Percentiles rank a stretch among this genome's conserved stretches.
Evolutionary conservation across 139 green algal genomes (phyloP).

Genomic region (Volvox africanus): DNA sequence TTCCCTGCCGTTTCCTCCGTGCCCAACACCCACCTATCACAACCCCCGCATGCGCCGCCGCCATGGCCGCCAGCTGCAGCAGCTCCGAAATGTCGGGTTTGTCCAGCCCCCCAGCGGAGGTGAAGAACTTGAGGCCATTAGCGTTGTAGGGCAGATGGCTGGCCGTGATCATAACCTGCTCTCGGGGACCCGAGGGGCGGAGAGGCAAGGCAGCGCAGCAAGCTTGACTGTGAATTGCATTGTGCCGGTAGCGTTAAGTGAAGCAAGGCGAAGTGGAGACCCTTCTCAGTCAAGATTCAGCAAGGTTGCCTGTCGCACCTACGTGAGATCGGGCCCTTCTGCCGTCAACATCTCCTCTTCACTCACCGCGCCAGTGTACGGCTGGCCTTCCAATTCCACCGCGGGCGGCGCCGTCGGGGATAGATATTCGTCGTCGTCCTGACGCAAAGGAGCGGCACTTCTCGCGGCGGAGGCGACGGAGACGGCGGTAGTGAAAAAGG

Average conservation of each 20-base stretch:
- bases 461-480: conserved; percentile 30
- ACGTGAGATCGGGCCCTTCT: no score
- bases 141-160: conserved; percentile 89
- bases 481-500: conserved; percentile 35
- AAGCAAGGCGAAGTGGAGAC: no score
- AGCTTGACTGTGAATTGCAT: no score
- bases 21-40: neutral
- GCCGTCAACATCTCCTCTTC: neutral
- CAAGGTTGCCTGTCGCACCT: no score
- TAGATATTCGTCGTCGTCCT: neutral
- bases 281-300: no score
- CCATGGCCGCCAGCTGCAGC: conserved; percentile 69
- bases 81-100: conserved; percentile 90
- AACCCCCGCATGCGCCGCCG: conserved; percentile 44
- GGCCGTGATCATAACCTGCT: conserved; percentile 89
- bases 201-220: no score
- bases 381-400: conserved; percentile 5
- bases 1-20: neutral
- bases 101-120: conserved; percentile 73
- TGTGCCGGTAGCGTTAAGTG: no score
- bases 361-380: conserved; percentile 33
- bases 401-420: neutral
- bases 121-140: conserved; percentile 93
- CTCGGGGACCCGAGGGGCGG: neutral
- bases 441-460: neutral